Evolutionary conservation across 352 stramenopile genomes (phyloP), one percentile per base, ranked within the genome.

Genomic region (Globisporangium takayamanum): DNA sequence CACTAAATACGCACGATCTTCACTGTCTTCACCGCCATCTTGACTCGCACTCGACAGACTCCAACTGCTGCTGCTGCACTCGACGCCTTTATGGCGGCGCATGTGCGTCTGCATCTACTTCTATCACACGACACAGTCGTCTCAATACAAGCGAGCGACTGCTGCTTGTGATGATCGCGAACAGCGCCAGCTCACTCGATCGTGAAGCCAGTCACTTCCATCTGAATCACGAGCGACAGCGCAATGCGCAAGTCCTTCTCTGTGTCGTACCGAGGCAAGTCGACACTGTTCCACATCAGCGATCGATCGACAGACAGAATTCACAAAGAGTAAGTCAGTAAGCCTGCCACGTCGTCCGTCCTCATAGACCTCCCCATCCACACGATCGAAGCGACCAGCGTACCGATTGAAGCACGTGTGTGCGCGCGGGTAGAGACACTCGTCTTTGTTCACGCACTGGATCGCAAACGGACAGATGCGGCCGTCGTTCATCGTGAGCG

Each of bases 401-500:
- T 20, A 93, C 83, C 85, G 77, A 48, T 94, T 94, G 67, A 94
- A 94, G 55, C 85, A 94, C 18, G 85, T 94, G 62, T 94, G 85
- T 0, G 85, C 85, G 49, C 85, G 74, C 42, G 85, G 85, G 62
- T 94, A 94, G 37, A 92, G 60, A 62, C 81, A 89, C 59, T 93
- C 85, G 20, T 90, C 73, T 50, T 80, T 80, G 60, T 26, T 75
- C n/a, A 95, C 82, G 54, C 79, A 90, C 69, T 95, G 80, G 63
- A 94, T 92, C 41, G 84, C 80, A 66, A 92, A 96, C 30, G 74
- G 83, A 63, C 81, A 93, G 60, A 95, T 95, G 49, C 85, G 83
- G 16, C 85, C 85, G 46, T 95, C 85, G 62, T 94, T 89, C 76
- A 92, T 94, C 1, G 86, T 94, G 57, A 95, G 60, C 16, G 82